Base-by-base conservation (phyloP, 2,329 filamentous ascomycete species). In the Parascedosporium putredinis region DNA sequence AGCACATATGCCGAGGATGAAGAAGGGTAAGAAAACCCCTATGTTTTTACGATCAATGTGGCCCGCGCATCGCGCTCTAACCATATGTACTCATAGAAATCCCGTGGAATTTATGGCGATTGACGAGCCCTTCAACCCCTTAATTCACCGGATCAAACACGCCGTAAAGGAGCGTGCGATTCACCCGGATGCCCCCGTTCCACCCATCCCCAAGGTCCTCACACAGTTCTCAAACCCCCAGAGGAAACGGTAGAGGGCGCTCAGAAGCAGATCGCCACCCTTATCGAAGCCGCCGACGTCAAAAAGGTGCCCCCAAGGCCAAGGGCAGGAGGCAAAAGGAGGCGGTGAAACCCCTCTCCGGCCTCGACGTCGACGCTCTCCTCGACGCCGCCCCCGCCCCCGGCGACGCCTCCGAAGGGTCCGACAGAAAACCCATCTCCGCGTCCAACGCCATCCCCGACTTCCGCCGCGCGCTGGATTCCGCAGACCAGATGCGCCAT, bases 131-230 rank as follows among this genome's bases (percentile, higher is more conserved):
- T 97, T 81, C 63, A 89, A 88, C 22, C 89, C 91, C 3, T 69
- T 86, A 4, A 76, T 97, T n/a, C 91, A 97, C 64, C 84, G 89
- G 27, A 78, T 97, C 52, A 88, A 89, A 57, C 84, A 93, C 62
- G 88, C 88, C 12, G 82, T 97, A 55, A 83, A 86, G 50, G 82
- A 83, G 62, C 83, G 91, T 33, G 93, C 91, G 1, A 78, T 91
- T 2, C 76, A 90, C 59, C 80, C 87, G 0, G 74, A 81, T 3
- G 74, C 78, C 16, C 72, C 80, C 0, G 64, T 90, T 7, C 78
- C 80, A 0, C 74, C 79, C 6, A 72, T 78, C 4, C 73, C 83
- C 6, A 71, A 81, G 2, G 77, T 79, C 33, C 71, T 97, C 5
- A 75, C 82, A 0, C 83, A 82, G 57, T 93, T 86, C 62, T 84